Percentiles rank a stretch among this genome's conserved stretches.
Conservation (phyloP, 1,284 basidiomycete species). For the Ganoderma leucocontextum region DNA sequence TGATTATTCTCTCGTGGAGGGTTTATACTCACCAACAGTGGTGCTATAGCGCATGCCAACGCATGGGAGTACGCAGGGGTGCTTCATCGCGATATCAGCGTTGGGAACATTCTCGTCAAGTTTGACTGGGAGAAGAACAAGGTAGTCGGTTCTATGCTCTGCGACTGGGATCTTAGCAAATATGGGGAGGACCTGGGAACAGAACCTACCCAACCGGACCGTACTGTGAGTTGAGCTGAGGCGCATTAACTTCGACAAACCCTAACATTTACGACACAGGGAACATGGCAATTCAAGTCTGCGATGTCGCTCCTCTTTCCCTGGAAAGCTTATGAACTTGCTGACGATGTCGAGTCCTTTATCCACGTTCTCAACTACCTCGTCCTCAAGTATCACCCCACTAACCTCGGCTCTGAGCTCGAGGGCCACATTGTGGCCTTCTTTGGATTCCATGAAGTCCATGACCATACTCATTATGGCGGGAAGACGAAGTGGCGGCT, state of each 20-base stretch:
- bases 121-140: background rate
- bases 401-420: background rate
- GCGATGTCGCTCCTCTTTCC: slow-evolving; percentile 4
- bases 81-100: slow-evolving; percentile 14
- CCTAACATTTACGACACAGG: background rate
- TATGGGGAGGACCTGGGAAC: slow-evolving; percentile 3
- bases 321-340: slow-evolving; percentile 12
- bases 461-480: background rate
- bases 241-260: background rate
- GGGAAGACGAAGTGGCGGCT: background rate
- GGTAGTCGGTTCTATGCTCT: slow-evolving; percentile 2
- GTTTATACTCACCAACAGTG: too few relatives aligned
- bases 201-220: background rate
- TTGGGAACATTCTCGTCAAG: slow-evolving; percentile 22
- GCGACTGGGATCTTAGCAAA: slow-evolving; percentile 22
- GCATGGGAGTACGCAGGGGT: slow-evolving; percentile 12
- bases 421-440: background rate
- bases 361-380: background rate
- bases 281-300: slow-evolving; percentile 23
- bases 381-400: slow-evolving; percentile 6
- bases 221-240: background rate
- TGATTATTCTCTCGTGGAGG: background rate
- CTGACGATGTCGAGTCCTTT: slow-evolving; percentile 24
- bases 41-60: background rate
- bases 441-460: background rate